Conservation (phyloP, 2,329 filamentous ascomycete species). For the Tolypocladium pustulatum region DNA sequence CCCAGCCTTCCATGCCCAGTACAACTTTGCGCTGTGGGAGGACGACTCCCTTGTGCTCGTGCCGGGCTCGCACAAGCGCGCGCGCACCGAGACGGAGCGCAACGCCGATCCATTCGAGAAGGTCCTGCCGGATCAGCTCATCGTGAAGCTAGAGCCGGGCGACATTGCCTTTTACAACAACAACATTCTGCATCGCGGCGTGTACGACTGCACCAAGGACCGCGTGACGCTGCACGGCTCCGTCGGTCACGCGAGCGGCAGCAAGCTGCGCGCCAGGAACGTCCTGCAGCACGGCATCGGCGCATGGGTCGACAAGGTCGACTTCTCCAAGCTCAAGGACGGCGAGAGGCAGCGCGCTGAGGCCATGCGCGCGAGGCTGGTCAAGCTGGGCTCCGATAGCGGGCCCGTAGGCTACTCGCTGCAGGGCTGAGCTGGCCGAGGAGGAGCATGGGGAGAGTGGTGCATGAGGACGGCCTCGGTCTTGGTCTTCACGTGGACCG, state of each 20-base stretch:
- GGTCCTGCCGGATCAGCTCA: constrained; percentile 50
- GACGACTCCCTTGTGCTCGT: constrained; percentile 67
- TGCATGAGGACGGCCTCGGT: not conserved
- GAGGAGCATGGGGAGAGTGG: not conserved
- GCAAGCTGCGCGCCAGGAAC: constrained; percentile 51
- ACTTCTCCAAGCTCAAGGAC: constrained; percentile 39
- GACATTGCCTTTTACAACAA: constrained; percentile 86
- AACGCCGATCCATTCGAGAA: constrained; percentile 54
- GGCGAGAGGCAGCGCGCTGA: constrained; percentile 40
- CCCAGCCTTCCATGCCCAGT: constrained; percentile 69
- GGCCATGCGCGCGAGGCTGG: constrained; percentile 52
- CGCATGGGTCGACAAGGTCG: constrained; percentile 49
- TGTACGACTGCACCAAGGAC: constrained; percentile 48
- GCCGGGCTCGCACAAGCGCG: constrained; percentile 63
- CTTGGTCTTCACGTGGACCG: not conserved
- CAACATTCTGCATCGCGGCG: constrained; percentile 70
- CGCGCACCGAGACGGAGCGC: constrained; percentile 61
- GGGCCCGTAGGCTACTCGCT: constrained; percentile 55
- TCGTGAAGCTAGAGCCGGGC: constrained; percentile 58
- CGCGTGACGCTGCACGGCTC: constrained; percentile 64
- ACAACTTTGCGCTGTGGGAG: constrained; percentile 72
- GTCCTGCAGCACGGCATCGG: constrained; percentile 67
- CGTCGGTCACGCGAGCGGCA: constrained; percentile 50
- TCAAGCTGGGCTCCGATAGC: constrained; percentile 49
- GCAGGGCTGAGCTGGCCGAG: constrained; percentile 31